Percentiles rank a stretch among this genome's conserved stretches.
These are phyloP conservation scores for Suhomyces sp. DNA, from an alignment of 805 yeast species.

Conservation along the genomic window DNA sequence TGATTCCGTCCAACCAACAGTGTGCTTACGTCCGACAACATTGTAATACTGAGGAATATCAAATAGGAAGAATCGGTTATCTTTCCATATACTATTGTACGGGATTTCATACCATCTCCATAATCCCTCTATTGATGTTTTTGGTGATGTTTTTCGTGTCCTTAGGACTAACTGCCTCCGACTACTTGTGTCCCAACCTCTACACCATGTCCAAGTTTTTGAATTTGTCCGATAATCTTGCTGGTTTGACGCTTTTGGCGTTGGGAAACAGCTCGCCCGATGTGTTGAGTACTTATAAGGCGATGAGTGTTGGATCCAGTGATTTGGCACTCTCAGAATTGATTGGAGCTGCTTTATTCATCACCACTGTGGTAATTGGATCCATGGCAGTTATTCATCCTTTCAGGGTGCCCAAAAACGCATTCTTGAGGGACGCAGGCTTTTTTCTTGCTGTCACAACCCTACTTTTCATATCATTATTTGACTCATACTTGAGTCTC, in stretches of 20 bases:
- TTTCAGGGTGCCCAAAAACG: slow-evolving; percentile 48
- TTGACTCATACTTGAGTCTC: slow-evolving; percentile 54
- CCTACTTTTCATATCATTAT: slow-evolving; percentile 50
- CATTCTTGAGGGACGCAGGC: slow-evolving; percentile 60
- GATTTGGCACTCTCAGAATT: slow-evolving; percentile 86
- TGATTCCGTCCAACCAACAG: slow-evolving; percentile 8
- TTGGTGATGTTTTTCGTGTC: slow-evolving; percentile 52
- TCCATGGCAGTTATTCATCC: slow-evolving; percentile 70
- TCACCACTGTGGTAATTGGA: slow-evolving; percentile 79
- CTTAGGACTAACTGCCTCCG: slow-evolving; percentile 79
- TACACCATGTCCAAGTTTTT: slow-evolving; percentile 61
- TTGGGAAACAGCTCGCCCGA: slow-evolving; percentile 94
- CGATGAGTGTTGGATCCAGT: slow-evolving; percentile 69
- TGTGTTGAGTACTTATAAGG: slow-evolving; percentile 77
- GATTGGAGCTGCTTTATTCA: slow-evolving; percentile 86
- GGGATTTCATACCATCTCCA: slow-evolving; percentile 11
- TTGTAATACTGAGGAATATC: slow-evolving; percentile 29
- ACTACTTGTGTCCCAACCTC: slow-evolving; percentile 77
- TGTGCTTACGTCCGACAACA: slow-evolving; percentile 37
- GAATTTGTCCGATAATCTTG: slow-evolving; percentile 68
- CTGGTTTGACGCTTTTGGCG: slow-evolving; percentile 86
- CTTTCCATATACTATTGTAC: slow-evolving; percentile 34
- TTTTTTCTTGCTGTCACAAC: slow-evolving; percentile 55
- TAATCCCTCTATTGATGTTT: slow-evolving; percentile 18
- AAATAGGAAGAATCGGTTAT: slow-evolving; percentile 40